These are phyloP conservation scores for Cordyceps farinosa DNA, from an alignment of 2,329 filamentous ascomycete genomes.

Conservation along the genomic window DNA sequence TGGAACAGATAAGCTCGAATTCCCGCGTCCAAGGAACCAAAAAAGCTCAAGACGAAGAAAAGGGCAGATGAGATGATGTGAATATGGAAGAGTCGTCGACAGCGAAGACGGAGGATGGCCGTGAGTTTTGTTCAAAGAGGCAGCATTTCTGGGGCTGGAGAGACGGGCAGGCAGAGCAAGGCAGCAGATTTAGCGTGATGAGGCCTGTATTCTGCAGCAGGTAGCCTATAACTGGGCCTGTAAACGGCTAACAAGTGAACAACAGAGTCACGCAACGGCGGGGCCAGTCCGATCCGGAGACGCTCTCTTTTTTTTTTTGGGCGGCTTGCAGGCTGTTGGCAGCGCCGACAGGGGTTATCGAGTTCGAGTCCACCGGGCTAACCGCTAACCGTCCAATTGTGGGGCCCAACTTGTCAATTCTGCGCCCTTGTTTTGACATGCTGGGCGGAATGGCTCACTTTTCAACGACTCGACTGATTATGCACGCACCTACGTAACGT, in stretches of 20 bases:
- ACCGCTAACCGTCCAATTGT: slow-evolving; percentile 16
- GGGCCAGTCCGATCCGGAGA: slow-evolving; percentile 14
- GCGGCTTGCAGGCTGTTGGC: too few relatives aligned
- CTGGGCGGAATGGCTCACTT: neutral
- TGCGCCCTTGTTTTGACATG: slow-evolving; percentile 39
- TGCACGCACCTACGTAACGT: too few relatives aligned
- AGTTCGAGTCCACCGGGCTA: too few relatives aligned
- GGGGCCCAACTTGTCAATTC: slow-evolving; percentile 29
- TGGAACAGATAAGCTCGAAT: neutral
- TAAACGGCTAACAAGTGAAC: neutral
- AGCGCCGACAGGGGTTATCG: too few relatives aligned
- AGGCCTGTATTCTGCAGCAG: neutral
- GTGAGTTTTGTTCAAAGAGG: slow-evolving; percentile 14
- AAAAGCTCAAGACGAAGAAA: neutral
- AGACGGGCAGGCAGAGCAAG: neutral
- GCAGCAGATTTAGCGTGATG: neutral
- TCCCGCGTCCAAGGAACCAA: neutral
- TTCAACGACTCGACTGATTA: too few relatives aligned
- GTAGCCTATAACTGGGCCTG: too few relatives aligned
- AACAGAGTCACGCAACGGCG: slow-evolving; percentile 13
- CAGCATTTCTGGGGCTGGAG: neutral
- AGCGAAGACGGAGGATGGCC: slow-evolving; percentile 8
- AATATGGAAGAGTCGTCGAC: slow-evolving; percentile 3
- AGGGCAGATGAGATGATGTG: neutral
- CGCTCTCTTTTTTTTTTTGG: neutral